Percentiles rank a stretch among this genome's conserved stretches.
phyloP scores from a whole-genome alignment of 805 yeast species.

The Saccharomycopsis javanensis region DNA sequence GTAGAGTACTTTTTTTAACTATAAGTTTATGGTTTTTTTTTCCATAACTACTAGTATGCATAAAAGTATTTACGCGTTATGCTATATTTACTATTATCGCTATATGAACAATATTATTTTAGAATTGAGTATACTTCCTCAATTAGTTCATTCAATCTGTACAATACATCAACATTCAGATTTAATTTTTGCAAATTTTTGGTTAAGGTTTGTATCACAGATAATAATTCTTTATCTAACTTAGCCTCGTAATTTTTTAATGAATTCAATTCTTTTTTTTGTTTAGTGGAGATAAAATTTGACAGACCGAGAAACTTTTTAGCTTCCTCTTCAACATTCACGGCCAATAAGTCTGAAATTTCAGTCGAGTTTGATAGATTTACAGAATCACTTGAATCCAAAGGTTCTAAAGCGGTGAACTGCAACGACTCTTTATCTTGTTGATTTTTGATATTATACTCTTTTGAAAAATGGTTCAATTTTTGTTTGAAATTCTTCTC shows the following conservation, averaged over 20 bases:
- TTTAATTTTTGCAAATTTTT: constrained; percentile 3
- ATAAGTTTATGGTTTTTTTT: too few species aligned
- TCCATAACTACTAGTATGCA: too few species aligned
- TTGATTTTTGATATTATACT: not conserved
- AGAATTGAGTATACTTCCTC: constrained; percentile 1
- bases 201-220: not conserved
- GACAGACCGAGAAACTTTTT: not conserved
- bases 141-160: constrained; percentile 1
- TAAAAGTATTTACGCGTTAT: too few species aligned
- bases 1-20: too few species aligned
- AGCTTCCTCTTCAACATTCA: constrained; percentile 1
- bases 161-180: constrained; percentile 7
- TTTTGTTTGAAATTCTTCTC: constrained; percentile 7
- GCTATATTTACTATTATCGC: not conserved
- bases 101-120: not conserved
- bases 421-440: not conserved
- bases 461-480: not conserved
- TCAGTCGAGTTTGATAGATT: not conserved
- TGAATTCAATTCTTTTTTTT: not conserved
- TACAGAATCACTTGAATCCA: not conserved
- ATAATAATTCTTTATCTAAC: constrained; percentile 5
- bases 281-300: constrained; percentile 2
- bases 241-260: not conserved
- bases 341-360: not conserved
- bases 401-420: not conserved